Evolutionary conservation across 495 filamentous ascomycete species (phyloP), one percentile per base, ranked within the genome.

Genomic region (Xylaria telfairii): DNA sequence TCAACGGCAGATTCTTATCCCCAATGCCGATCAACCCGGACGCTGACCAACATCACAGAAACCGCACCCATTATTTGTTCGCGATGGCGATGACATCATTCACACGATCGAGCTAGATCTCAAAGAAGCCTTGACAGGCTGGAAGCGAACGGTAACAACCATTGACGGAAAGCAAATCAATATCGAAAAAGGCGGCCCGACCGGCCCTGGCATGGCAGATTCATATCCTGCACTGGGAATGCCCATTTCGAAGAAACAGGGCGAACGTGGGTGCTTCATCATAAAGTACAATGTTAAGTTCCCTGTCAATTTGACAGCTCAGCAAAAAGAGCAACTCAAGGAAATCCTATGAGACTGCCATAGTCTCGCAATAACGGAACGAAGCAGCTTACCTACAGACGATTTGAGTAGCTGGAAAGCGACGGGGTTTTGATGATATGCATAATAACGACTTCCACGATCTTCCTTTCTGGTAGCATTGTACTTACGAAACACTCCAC

Each of bases 51-150:
- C 63, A 76, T 71, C 37, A 76, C 74, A 97, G 93, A 95, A 95
- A 91, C 83, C 88, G 34, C 93, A 98, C 75, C 88, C 92, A 0
- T 82, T 90, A 66, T 97, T 93, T 84, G 90, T 85, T 65, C 93
- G 96, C 63, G 90, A 94, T 41, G 94, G 93, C 67, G 95, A 98
- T 80, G 90, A 98, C 81, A 85, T 99, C 19, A 81, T 91, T 61
- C 87, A 90, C 65, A 90, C 86, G 0, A 84, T 98, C 74, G 90
- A 95, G 2, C 81, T 99, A 15, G 90, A 89, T 46, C 87, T 99
- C n/a, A 98, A 97, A 78, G 96, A 98, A 83, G 93, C 96, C n/a
- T 83, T 99, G 28, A 97, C 95, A 0, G 96, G 96, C 67, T 99
- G 96, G 96, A 88, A 90, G 71, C 90, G 92, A 42, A 95, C 92